These are phyloP conservation scores for Tolypocladium cylindrosporum DNA, from an alignment of 2,329 filamentous ascomycete genomes.

Conservation along the genomic window DNA sequence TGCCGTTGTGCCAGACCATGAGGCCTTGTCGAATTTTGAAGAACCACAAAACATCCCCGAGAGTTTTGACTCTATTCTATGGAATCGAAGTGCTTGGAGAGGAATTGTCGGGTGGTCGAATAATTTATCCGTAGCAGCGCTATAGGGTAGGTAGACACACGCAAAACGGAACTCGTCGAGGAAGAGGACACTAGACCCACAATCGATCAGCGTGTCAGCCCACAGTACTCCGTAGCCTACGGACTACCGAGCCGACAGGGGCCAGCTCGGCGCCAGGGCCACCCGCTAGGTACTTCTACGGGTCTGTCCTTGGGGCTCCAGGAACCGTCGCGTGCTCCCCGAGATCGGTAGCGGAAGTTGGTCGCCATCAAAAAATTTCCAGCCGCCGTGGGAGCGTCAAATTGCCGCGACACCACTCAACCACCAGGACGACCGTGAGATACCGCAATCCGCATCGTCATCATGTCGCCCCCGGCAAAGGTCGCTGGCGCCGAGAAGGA, in stretches of 20 bases:
- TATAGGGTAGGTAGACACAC: not conserved
- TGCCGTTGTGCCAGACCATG: not conserved
- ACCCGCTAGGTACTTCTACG: not conserved
- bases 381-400: not conserved
- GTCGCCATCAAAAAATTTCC: conserved; percentile 7
- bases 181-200: not conserved
- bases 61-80: not conserved
- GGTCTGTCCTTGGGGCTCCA: not conserved
- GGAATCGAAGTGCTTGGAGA: not conserved
- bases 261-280: not conserved
- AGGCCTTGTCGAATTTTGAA: not conserved
- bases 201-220: not conserved
- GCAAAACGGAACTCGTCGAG: not conserved
- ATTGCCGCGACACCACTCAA: not conserved
- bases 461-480: conserved; percentile 49
- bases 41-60: not conserved
- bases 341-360: conserved; percentile 5
- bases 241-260: not conserved
- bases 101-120: not conserved
- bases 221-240: not conserved
- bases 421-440: conserved; percentile 1
- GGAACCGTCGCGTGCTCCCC: conserved; percentile 4
- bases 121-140: not conserved
- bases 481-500: conserved; percentile 56
- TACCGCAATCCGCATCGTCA: conserved; percentile 8